phyloP scores from a whole-genome alignment of 2,329 filamentous ascomycete species.

The Cephalotrichum gorgonifer region DNA sequence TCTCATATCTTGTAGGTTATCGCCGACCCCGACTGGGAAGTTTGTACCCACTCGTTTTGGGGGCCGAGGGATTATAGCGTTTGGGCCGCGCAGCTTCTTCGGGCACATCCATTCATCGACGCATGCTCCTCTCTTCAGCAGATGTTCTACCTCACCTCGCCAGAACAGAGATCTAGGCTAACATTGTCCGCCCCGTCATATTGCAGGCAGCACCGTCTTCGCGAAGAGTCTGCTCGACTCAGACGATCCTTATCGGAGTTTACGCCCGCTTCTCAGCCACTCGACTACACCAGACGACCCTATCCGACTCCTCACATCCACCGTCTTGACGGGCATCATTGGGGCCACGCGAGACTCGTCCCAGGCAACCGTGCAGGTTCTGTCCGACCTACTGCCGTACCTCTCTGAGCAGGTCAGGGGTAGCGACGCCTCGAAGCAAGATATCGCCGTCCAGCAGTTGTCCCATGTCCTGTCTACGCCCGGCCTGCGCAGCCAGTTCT shows the following conservation, averaged over 20 bases:
- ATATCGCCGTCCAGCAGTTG: constrained; percentile 89
- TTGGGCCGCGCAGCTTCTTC: too few species aligned
- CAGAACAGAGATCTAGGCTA: background rate
- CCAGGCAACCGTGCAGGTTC: constrained; percentile 59
- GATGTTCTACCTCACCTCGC: too few species aligned
- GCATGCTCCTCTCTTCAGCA: too few species aligned
- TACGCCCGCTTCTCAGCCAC: constrained; percentile 74
- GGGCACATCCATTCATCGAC: too few species aligned
- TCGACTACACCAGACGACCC: constrained; percentile 65
- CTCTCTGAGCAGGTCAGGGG: constrained; percentile 75
- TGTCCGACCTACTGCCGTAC: constrained; percentile 78
- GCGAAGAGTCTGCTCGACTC: constrained; percentile 56
- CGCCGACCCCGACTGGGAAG: background rate
- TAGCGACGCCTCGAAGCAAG: constrained; percentile 80
- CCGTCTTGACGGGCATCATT: constrained; percentile 73
- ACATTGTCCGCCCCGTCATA: background rate
- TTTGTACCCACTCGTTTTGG: background rate
- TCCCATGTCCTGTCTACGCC: constrained; percentile 71
- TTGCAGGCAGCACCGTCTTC: background rate
- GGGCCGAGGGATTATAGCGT: too few species aligned
- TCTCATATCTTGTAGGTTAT: constrained; percentile 12
- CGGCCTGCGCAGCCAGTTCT: constrained; percentile 72
- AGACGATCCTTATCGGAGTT: constrained; percentile 68
- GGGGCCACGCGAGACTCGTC: constrained; percentile 54
- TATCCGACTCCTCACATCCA: constrained; percentile 81